These are phyloP conservation scores for Drechslera avenae DNA, from an alignment of 2,329 filamentous ascomycete species.

Conservation along the genomic window DNA sequence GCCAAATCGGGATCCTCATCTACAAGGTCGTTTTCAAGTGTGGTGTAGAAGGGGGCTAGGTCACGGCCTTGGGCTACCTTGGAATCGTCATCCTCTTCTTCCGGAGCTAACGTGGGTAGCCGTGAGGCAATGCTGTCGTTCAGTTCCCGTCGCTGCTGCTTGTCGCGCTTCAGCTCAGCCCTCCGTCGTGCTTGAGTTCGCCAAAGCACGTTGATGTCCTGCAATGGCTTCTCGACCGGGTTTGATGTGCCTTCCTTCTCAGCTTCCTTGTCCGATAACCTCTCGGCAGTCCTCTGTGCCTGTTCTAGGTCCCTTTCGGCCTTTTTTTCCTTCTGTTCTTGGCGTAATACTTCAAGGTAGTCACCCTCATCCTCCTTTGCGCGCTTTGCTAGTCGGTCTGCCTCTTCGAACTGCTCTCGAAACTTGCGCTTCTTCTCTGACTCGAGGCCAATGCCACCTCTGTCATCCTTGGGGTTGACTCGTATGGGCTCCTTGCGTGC, in stretches of 20 bases:
- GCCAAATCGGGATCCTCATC: slow-evolving; percentile 82
- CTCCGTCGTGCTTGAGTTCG: slow-evolving; percentile 73
- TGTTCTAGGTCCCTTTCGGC: slow-evolving; percentile 72
- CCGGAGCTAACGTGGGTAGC: slow-evolving; percentile 64
- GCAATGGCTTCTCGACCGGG: slow-evolving; percentile 59
- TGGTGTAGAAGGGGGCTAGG: slow-evolving; percentile 53
- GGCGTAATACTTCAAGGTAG: slow-evolving; percentile 41
- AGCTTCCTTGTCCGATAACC: slow-evolving; percentile 60
- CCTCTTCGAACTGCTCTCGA: slow-evolving; percentile 45
- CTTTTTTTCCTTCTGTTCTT: slow-evolving; percentile 44
- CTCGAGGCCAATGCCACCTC: slow-evolving; percentile 83
- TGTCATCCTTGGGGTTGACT: slow-evolving; percentile 76
- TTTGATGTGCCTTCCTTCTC: slow-evolving; percentile 30
- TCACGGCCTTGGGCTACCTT: slow-evolving; percentile 68
- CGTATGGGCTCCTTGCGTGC: slow-evolving; percentile 73
- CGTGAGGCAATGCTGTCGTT: slow-evolving; percentile 47
- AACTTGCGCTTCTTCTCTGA: slow-evolving; percentile 79
- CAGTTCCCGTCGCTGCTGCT: slow-evolving; percentile 36
- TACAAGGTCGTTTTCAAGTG: slow-evolving; percentile 71
- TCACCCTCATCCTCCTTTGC: slow-evolving; percentile 55
- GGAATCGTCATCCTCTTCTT: slow-evolving; percentile 76
- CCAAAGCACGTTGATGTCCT: slow-evolving; percentile 77
- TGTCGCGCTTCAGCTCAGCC: slow-evolving; percentile 71
- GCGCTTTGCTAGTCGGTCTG: slow-evolving; percentile 40
- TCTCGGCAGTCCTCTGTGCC: slow-evolving; percentile 82